Evolutionary conservation across 176 grass and related monocot species (phyloP).

Genomic region (Oryza coarctata): DNA sequence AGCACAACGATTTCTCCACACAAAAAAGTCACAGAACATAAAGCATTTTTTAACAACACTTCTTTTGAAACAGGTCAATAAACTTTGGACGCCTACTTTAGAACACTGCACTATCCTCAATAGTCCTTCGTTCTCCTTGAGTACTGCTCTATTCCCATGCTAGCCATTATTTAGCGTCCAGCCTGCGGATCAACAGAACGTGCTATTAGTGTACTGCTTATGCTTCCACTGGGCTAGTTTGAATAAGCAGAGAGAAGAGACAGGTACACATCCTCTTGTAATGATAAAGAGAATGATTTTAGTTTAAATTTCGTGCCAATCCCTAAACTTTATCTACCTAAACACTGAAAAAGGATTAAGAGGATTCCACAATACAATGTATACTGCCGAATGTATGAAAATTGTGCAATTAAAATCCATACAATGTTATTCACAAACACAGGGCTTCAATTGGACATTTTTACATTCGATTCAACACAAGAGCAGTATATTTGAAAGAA

Average conservation of each 20-base stretch:
- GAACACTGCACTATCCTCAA: background rate
- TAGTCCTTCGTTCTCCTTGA: constrained; percentile 18
- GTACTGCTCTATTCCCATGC: background rate
- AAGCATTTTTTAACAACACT: constrained; percentile 30
- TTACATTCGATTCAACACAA: background rate
- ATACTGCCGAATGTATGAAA: background rate
- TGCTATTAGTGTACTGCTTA: background rate
- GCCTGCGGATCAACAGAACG: background rate
- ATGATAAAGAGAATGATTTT: background rate
- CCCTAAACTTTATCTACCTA: background rate
- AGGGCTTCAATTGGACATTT: background rate
- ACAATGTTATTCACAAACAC: background rate
- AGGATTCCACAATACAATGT: background rate
- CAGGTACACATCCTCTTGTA: background rate
- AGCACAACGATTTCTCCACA: background rate
- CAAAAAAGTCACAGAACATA: background rate
- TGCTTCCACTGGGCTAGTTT: background rate
- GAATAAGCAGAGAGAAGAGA: background rate
- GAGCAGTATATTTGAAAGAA: background rate
- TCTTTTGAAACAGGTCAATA: constrained; percentile 12
- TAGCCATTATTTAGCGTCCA: background rate
- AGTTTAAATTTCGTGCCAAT: background rate
- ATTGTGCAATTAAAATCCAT: background rate
- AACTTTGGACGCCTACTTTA: background rate
- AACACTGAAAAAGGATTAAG: background rate